Evolutionary conservation across 176 grass and related monocot genomes (phyloP).

Genomic region (Eremochloa ophiuroides): DNA sequence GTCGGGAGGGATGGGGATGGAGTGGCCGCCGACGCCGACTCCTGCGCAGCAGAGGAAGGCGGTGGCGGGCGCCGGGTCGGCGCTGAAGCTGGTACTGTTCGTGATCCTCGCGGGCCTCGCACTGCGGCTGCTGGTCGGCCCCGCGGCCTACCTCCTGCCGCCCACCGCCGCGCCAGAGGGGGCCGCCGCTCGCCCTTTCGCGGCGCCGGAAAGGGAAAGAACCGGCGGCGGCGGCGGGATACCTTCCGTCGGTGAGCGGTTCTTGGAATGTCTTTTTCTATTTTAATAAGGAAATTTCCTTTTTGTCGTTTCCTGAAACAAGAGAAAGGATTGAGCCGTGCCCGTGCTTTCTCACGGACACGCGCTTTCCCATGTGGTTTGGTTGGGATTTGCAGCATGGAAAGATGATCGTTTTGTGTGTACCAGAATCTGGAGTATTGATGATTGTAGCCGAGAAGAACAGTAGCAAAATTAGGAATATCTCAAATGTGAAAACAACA

Average conservation of each 20-base stretch:
- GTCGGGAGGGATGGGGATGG: not conserved
- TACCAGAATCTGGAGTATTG: not conserved
- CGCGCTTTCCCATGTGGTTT: not conserved
- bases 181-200: not conserved
- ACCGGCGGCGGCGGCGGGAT: not conserved
- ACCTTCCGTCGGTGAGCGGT: slow-evolving; percentile 22
- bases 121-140: slow-evolving; percentile 43
- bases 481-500: not conserved
- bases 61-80: not conserved
- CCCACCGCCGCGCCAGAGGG: slow-evolving; percentile 4
- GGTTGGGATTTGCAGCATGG: not conserved
- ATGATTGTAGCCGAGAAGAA: not conserved
- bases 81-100: slow-evolving; percentile 45
- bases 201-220: not conserved
- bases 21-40: slow-evolving; percentile 11
- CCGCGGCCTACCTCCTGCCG: slow-evolving; percentile 8
- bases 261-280: not conserved
- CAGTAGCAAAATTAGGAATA: not conserved
- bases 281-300: not conserved
- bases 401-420: not conserved
- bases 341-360: not conserved
- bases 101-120: slow-evolving; percentile 51
- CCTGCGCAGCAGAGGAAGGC: slow-evolving; percentile 21
- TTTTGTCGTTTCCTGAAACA: not conserved
- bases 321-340: not conserved